Conservation (phyloP, 495 filamentous ascomycete species). For the Annulohypoxylon maeteangense region DNA sequence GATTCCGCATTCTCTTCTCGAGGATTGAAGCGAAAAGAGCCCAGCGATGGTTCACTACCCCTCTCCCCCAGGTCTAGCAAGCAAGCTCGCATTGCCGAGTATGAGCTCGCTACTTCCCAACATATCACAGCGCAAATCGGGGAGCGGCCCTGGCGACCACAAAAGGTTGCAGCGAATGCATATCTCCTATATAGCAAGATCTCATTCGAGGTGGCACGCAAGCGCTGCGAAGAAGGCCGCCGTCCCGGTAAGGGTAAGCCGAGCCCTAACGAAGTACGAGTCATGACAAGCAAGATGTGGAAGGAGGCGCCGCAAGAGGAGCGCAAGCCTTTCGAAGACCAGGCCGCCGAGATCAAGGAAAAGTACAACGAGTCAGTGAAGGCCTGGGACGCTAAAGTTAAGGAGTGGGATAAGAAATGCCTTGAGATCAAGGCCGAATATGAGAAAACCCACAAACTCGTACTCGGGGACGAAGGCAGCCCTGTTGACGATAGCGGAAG, state of each 20-base stretch:
- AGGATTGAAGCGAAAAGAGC: constrained; percentile 64
- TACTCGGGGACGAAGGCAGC: constrained; percentile 36
- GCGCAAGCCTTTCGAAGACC: constrained; percentile 78
- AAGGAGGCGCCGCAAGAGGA: constrained; percentile 73
- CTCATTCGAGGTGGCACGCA: constrained; percentile 78
- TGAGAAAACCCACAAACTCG: constrained; percentile 67
- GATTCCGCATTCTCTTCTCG: constrained; percentile 51
- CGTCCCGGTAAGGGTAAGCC: constrained; percentile 72
- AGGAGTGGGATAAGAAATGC: constrained; percentile 76
- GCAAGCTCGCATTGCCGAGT: constrained; percentile 68
- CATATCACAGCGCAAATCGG: constrained; percentile 77
- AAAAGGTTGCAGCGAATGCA: constrained; percentile 74
- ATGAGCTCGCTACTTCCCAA: constrained; percentile 77
- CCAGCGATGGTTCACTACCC: constrained; percentile 39
- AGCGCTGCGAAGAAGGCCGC: constrained; percentile 73
- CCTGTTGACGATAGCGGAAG: constrained; percentile 29
- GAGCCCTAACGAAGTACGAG: constrained; percentile 82
- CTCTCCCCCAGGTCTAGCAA: constrained; percentile 56
- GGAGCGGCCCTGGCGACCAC: constrained; percentile 74
- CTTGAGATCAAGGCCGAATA: constrained; percentile 69
- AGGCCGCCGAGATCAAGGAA: constrained; percentile 73
- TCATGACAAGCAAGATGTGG: constrained; percentile 89
- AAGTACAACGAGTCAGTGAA: constrained; percentile 66
- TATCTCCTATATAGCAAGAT: constrained; percentile 84
- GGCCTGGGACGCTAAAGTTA: constrained; percentile 66